phyloP scores from a whole-genome alignment of 495 filamentous ascomycete genomes.

The Neurospora intermedia region DNA sequence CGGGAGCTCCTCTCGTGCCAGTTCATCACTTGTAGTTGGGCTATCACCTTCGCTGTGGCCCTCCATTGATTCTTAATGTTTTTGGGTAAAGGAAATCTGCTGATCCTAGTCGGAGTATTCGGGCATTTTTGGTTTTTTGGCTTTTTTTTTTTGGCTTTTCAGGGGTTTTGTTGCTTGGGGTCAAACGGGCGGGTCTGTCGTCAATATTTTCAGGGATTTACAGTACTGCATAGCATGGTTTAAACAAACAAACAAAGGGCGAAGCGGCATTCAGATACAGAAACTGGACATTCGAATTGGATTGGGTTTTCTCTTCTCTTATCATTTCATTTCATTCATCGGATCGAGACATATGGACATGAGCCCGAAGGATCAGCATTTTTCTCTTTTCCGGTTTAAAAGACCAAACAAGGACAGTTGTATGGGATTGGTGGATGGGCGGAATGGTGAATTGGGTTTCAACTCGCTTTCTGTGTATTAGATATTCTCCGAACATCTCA shows the following conservation, averaged over 20 bases:
- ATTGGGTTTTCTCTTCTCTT: conserved; percentile 12
- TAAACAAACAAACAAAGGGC: conserved; percentile 15
- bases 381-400: conserved; percentile 5
- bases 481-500: conserved; percentile 22
- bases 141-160: conserved; percentile 6
- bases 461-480: conserved; percentile 49
- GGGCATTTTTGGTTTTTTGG: conserved; percentile 9
- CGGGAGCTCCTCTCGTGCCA: conserved; percentile 17
- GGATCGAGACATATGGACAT: conserved; percentile 5
- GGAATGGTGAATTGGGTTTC: conserved; percentile 8
- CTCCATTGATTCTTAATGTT: conserved; percentile 14
- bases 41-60: conserved; percentile 21
- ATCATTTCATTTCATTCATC: background rate
- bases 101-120: conserved; percentile 16
- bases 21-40: conserved; percentile 46
- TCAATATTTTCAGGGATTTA: conserved; percentile 9
- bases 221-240: conserved; percentile 25
- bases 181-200: conserved; percentile 6
- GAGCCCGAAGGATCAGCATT: conserved; percentile 20
- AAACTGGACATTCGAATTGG: conserved; percentile 22
- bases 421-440: conserved; percentile 4
- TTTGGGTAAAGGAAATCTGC: conserved; percentile 13
- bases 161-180: conserved; percentile 4
- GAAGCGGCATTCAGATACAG: conserved; percentile 3
- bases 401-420: background rate